These are phyloP conservation scores for Boletellus sp. DNA, from an alignment of 768 basidiomycete genomes.

Conservation along the genomic window DNA sequence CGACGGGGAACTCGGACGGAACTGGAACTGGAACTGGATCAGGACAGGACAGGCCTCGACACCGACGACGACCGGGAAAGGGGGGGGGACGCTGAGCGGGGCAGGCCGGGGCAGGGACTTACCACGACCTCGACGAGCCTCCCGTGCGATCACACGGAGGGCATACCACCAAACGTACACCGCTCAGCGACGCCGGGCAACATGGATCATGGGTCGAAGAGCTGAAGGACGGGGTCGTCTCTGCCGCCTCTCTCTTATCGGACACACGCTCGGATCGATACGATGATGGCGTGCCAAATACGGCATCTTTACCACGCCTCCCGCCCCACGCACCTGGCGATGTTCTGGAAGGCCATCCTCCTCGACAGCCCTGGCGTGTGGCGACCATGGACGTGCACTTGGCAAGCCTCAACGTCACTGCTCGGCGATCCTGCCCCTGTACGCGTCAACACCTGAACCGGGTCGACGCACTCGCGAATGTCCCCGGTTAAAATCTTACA, in stretches of 20 bases:
- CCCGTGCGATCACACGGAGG: background rate
- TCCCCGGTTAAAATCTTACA: no score
- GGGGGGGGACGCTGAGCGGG: no score
- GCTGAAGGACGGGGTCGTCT: background rate
- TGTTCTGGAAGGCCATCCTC: no score
- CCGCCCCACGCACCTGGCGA: no score
- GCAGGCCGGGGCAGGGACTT: background rate
- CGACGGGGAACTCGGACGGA: slow-evolving; percentile 12
- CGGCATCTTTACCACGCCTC: background rate
- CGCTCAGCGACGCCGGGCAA: slow-evolving; percentile 7
- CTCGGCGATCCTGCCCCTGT: no score
- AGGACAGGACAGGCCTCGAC: background rate
- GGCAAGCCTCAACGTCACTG: no score
- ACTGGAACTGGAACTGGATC: background rate
- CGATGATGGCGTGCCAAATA: slow-evolving; percentile 1
- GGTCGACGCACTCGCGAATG: no score
- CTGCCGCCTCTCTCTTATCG: slow-evolving; percentile 19
- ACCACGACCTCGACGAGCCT: background rate
- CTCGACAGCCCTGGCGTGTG: no score
- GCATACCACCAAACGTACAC: slow-evolving; percentile 12
- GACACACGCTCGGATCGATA: slow-evolving; percentile 25
- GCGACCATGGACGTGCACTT: no score
- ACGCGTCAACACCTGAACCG: no score
- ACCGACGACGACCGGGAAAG: background rate
- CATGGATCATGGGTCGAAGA: slow-evolving; percentile 21